Base-by-base conservation (phyloP, 2,329 filamentous ascomycete species). In the Xylariaceae sp. region DNA sequence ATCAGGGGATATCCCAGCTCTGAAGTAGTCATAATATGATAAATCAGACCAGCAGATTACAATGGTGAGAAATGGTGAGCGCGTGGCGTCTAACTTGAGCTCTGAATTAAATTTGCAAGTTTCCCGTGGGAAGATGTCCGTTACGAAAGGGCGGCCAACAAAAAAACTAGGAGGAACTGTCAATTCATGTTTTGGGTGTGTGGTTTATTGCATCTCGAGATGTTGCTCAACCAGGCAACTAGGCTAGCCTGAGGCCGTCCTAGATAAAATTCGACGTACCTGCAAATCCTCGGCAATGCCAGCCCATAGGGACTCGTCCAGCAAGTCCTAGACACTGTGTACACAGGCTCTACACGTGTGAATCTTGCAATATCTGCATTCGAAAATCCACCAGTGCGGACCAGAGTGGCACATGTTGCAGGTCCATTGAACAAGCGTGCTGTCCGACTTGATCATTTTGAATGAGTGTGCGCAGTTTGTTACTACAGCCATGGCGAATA, bases 291-390 rank as follows among this genome's bases (percentile, higher is more conserved):
- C 23, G 33, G 20, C 26, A 44, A 16, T 18, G n/a, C 36, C 18
- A 42, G 26, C 26, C 23, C 21, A 21, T 18, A 20, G 26, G 27
- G 27, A 11, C 44, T 44, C 37, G 37, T 50, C n/a, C 16, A 35
- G 8, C 13, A 15, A 18, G 18, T 41, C 39, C 49, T 64, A 78
- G 62, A 71, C 72, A 53, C 68, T 75, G 56, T 81, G 75, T 40
- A 78, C 77, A 67, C 85, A 88, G 21, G 77, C 72, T 46, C 83
- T 77, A 69, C 85, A 88, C 24, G 81, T 78, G 71, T 87, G 84
- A 44, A 86, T 72, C 69, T 85, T 84, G 80, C 86, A 89, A 68
- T 86, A 86, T 57, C 79, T 76, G 73, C 86, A 89, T 70, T 88
- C 83, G 60, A 81, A 88, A 64, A 89, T 88, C 71, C 80, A 81